Conservation (phyloP, 2,329 filamentous ascomycete genomes). For the Pseudovirgaria hyperparasitica region DNA sequence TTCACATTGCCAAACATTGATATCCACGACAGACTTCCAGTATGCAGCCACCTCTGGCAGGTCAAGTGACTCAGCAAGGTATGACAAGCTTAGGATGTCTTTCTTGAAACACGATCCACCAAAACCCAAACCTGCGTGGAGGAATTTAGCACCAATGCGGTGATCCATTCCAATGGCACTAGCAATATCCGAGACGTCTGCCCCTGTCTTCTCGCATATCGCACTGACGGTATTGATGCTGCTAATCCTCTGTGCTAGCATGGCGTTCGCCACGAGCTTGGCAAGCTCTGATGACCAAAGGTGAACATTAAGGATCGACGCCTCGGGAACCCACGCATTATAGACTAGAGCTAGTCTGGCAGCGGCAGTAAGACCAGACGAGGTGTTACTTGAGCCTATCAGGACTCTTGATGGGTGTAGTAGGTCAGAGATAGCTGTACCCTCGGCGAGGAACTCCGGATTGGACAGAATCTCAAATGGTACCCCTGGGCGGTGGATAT, state of each 20-base stretch:
- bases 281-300: conserved; percentile 67
- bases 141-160: conserved; percentile 59
- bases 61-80: conserved; percentile 58
- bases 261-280: conserved; percentile 68
- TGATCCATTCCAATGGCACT: conserved; percentile 55
- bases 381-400: conserved; percentile 55
- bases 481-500: conserved; percentile 47
- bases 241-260: conserved; percentile 68
- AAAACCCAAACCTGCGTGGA: conserved; percentile 65
- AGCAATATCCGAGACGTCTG: conserved; percentile 62
- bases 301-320: conserved; percentile 59
- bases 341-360: conserved; percentile 54
- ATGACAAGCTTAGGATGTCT: conserved; percentile 61
- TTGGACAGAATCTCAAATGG: conserved; percentile 69
- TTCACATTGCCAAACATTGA: conserved; percentile 64
- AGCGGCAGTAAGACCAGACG: conserved; percentile 49
- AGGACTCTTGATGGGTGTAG: conserved; percentile 60
- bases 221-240: conserved; percentile 74
- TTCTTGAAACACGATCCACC: conserved; percentile 75
- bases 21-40: conserved; percentile 60
- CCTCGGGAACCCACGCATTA: conserved; percentile 53
- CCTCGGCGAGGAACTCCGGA: conserved; percentile 69
- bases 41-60: conserved; percentile 62
- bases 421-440: conserved; percentile 60
- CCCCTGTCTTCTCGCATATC: conserved; percentile 64